Evolutionary conservation across 139 green algal genomes (phyloP).

Genomic region (Edaphochlamys debaryana): DNA sequence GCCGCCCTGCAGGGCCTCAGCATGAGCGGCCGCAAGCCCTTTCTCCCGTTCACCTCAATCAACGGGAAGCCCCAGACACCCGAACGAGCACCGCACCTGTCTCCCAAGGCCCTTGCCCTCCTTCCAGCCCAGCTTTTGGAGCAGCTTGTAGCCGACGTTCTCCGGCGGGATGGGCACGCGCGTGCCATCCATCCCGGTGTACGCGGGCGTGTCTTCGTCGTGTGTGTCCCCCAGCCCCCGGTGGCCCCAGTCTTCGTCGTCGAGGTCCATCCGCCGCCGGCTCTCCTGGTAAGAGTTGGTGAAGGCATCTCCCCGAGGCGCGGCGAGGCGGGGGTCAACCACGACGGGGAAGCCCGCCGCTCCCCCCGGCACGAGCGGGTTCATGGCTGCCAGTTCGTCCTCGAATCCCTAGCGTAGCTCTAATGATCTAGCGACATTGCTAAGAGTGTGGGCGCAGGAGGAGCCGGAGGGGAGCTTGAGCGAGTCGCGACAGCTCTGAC

Average conservation of each 20-base stretch:
- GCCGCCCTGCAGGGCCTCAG: too few relatives aligned
- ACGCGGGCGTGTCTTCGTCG: neutral
- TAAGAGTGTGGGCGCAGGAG: too few relatives aligned
- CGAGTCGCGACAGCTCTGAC: too few relatives aligned
- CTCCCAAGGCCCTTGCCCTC: constrained; percentile 78
- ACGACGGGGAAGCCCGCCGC: constrained; percentile 2
- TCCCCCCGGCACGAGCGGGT: too few relatives aligned
- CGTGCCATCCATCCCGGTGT: neutral
- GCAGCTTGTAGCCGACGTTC: constrained; percentile 86
- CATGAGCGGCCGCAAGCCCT: neutral
- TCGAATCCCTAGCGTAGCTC: too few relatives aligned
- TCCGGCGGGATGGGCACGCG: constrained; percentile 24
- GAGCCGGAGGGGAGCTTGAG: too few relatives aligned
- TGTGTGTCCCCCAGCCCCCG: neutral
- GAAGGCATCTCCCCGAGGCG: constrained; percentile 33
- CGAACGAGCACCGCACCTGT: neutral
- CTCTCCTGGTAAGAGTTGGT: constrained; percentile 36
- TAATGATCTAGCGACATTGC: too few relatives aligned
- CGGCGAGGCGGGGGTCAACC: constrained; percentile 37
- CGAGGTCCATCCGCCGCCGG: neutral
- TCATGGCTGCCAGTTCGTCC: neutral
- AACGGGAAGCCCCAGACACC: neutral
- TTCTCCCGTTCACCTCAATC: neutral
- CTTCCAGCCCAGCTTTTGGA: constrained; percentile 88
- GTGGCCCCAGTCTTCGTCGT: constrained; percentile 6